Evolutionary conservation across 176 grass and related monocot species (phyloP), one percentile per base, ranked within the genome.

Genomic region (Thinopyrum elongatum): DNA sequence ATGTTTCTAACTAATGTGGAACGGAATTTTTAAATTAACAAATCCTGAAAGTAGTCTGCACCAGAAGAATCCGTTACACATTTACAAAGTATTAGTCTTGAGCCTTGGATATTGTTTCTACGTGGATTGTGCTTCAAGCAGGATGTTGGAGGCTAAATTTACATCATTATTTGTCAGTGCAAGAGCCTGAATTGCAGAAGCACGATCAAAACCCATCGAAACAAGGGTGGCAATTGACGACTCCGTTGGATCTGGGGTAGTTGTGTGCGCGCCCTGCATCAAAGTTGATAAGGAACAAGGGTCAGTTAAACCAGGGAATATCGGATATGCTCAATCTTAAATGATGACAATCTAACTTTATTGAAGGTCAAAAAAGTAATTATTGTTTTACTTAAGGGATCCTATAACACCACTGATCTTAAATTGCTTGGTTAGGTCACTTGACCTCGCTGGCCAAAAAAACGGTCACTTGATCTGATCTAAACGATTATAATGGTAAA

Each of bases 201-300:
- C 79, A 28, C 82, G 90, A 35, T 99, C 94, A 16, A 99, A 99
- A 60, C 94, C 97, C 94, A 99, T 99, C 11, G 97, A 93, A 26
- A 96, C 86, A 1, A 99, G 90, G 9, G 83, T 80, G 10, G 85
- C 49, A 30, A 96, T 68, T 7, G 90, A 96, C 53, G 86, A 70
- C 13, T 99, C 94, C 19, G 63, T 47, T 15, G 92, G 80, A 70
- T 89, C 86, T 34, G 69, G 46, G 15, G 70, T 38, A 19, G 81
- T 22, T 31, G 94, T 11, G 78, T 0, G 41, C 5, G 7, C 10
- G 8, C 47, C 78, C 86, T 92, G 83, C n/a, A 65, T 59, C 42
- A 10, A 62, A 30, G 13, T 58, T 70, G 69, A 64, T 17, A 8
- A 22, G 30, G 34, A 76, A 82, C 5, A 65, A 7, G 4, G 4